Conservation (phyloP, 352 stramenopile genomes). For the Globisporangium recalcitrans region DNA sequence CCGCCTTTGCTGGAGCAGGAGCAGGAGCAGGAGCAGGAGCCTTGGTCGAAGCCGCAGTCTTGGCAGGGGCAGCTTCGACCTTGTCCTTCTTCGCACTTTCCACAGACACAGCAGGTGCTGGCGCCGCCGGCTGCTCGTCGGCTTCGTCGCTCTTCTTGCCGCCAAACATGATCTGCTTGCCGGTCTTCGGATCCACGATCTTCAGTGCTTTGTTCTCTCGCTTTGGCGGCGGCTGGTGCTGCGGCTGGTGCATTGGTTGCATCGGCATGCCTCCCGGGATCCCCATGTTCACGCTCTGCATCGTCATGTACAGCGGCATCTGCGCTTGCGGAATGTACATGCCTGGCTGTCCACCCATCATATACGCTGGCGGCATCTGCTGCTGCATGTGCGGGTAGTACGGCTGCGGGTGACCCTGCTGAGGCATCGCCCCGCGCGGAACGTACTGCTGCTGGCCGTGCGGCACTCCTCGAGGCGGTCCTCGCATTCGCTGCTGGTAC, state of each 20-base stretch:
- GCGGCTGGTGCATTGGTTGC: conserved; percentile 19
- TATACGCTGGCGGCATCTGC: conserved; percentile 36
- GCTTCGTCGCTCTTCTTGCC: conserved; percentile 10
- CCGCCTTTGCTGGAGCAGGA: conserved; percentile 3
- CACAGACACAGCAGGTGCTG: not conserved
- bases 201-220: conserved; percentile 41
- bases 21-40: too few relatives aligned
- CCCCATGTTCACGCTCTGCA: conserved; percentile 42
- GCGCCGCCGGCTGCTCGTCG: not conserved
- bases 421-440: conserved; percentile 34
- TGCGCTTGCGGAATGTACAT: conserved; percentile 15
- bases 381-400: conserved; percentile 41
- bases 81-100: conserved; percentile 17
- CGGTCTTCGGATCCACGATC: conserved; percentile 27
- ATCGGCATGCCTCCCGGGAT: conserved; percentile 38
- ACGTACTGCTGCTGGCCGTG: conserved; percentile 36
- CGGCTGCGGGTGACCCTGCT: conserved; percentile 22
- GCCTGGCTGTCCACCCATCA: conserved; percentile 38
- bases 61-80: not conserved
- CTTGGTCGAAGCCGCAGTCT: conserved; percentile 9
- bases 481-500: conserved; percentile 32
- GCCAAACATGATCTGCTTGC: conserved; percentile 8
- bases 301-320: conserved; percentile 36
- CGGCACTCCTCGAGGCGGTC: conserved; percentile 30
- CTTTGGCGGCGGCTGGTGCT: conserved; percentile 33